Evolutionary conservation across 305 asterid species (phyloP).

Genomic region (Fraxinus nigra): DNA sequence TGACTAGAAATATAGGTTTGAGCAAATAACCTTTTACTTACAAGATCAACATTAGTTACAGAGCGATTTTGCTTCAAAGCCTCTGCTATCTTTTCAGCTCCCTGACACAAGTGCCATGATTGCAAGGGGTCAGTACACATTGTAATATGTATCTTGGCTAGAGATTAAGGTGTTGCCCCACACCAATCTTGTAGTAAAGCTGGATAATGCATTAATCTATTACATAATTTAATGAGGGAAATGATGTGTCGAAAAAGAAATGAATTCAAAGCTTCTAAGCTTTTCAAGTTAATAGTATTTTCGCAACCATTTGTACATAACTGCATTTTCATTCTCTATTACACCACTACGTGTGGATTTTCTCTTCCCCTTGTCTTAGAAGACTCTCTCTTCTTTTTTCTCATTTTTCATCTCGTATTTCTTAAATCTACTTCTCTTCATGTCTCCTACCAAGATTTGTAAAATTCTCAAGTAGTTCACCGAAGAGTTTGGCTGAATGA

Average conservation of each 20-base stretch:
- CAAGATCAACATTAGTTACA: conserved; percentile 72
- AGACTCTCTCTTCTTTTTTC: background rate
- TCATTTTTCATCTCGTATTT: background rate
- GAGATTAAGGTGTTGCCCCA: conserved; percentile 3
- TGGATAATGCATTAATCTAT: background rate
- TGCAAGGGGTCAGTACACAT: conserved; percentile 19
- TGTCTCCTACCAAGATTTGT: background rate
- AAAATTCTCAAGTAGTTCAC: background rate
- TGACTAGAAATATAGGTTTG: background rate
- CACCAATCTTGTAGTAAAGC: background rate
- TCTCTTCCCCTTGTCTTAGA: background rate
- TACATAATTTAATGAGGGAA: background rate
- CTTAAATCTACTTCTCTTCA: background rate
- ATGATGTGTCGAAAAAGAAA: background rate
- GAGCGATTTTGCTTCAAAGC: conserved; percentile 86
- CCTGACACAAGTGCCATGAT: conserved; percentile 45
- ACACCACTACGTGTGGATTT: background rate
- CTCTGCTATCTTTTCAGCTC: conserved; percentile 82
- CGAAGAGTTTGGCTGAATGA: background rate
- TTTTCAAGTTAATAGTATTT: background rate
- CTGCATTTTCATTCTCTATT: background rate
- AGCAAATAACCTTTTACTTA: conserved; percentile 32
- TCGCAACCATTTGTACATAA: background rate
- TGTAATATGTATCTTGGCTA: background rate
- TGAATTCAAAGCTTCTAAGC: background rate